These are phyloP conservation scores for Solanum piurae DNA, from an alignment of 257 asterid genomes.

Conservation along the genomic window DNA sequence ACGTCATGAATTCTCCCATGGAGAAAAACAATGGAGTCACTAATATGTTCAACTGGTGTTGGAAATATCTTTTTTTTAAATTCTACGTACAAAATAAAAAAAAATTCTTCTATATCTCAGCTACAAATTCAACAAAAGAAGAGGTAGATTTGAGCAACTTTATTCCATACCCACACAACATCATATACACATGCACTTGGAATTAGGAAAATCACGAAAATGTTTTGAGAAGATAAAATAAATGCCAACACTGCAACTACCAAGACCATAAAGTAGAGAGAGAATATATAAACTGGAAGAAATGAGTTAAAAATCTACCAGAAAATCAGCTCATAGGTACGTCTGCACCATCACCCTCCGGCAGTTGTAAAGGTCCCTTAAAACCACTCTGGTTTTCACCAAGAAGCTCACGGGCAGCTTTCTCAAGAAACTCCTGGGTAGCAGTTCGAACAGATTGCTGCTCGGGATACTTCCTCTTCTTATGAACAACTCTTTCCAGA, in stretches of 20 bases:
- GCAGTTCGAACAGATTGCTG: slow-evolving; percentile 72
- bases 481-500: slow-evolving; percentile 39
- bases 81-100: not conserved
- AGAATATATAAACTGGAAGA: not conserved
- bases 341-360: slow-evolving; percentile 56
- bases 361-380: slow-evolving; percentile 65
- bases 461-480: slow-evolving; percentile 68
- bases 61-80: not conserved
- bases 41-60: not conserved
- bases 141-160: not conserved
- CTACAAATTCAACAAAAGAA: not conserved
- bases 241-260: not conserved
- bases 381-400: slow-evolving; percentile 64
- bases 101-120: not conserved
- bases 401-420: slow-evolving; percentile 85
- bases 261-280: not conserved
- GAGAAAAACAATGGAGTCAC: not conserved
- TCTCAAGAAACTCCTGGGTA: slow-evolving; percentile 92
- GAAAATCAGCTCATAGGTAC: slow-evolving; percentile 46
- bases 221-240: not conserved
- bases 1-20: not conserved
- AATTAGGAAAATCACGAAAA: not conserved
- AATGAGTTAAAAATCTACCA: slow-evolving; percentile 33
- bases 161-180: not conserved
- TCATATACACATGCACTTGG: not conserved